Evolutionary conservation across 2,329 filamentous ascomycete genomes (phyloP), one percentile per base, ranked within the genome.

Genomic region (Colletotrichum musicola): DNA sequence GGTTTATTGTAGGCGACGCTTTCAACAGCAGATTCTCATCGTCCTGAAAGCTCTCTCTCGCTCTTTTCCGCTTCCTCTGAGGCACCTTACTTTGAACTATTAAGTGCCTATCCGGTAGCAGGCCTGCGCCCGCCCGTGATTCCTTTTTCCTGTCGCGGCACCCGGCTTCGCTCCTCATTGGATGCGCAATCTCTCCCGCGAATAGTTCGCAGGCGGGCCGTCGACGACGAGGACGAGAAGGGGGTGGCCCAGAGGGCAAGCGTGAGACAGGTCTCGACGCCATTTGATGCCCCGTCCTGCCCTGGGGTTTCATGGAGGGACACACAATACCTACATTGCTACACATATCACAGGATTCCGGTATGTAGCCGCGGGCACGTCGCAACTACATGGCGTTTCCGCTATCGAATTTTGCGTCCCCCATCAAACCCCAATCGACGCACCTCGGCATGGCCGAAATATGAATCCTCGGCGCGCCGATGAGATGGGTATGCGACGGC

Each of bases 201-300:
- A 50, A 35, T 30, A 30, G 27, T 30, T 38, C 46, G 51, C 51
- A 46, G 35, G 12, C 51, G 46, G 27, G 27, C 27, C 6, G 59
- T n/a, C 22, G 54, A 47, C n/a, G 18, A 50, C 46, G 25, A 20
- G 30, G n/a, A 9, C 7, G 30, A 7, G 2, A 35, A 35, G 44
- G 42, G 44, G 3, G 22, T 25, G 22, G 16, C 6, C 27, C 50
- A 20, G 18, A n/a, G 27, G 30, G 10, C 60, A 64, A 57, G 47
- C 40, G 6, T 47, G 30, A 63, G 64, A 68, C 64, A 68, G 14
- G 49, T 68, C 10, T 64, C 54, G 22, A 58, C 54, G 61, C 64
- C 47, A 53, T 61, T 44, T n/a, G 38, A 6, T 6, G 27, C n/a
- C 30, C 35, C 42, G 42, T 46, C 42, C 42, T 46, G 42, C 14